A percentile compares a stretch with the other conserved stretches of the same genome.
phyloP scores from a whole-genome alignment of 73 alveolate genomes.

The Paramecium biaurelia region DNA sequence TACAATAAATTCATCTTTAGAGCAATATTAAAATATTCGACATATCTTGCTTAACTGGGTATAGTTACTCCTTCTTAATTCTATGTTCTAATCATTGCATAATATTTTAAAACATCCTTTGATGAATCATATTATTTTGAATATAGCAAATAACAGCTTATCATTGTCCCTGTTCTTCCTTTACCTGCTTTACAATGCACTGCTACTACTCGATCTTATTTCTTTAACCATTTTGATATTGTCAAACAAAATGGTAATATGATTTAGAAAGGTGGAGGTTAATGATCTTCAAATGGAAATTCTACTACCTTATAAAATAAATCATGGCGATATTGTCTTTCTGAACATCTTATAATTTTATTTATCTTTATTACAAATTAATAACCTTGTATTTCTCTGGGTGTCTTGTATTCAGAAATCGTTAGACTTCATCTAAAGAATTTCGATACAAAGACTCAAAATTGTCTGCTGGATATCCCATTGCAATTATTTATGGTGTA shows the following conservation, averaged over 20 bases:
- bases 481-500: conserved; percentile 86
- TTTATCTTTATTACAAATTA: conserved; percentile 62
- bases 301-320: conserved; percentile 44
- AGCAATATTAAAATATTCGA: conserved; percentile 51
- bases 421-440: conserved; percentile 70
- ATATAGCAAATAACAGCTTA: conserved; percentile 87
- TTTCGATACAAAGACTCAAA: conserved; percentile 83
- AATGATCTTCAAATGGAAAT: conserved; percentile 66
- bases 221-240: conserved; percentile 20
- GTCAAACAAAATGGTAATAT: conserved; percentile 40
- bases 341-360: conserved; percentile 69
- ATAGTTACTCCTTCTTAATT: conserved; percentile 68
- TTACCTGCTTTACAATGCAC: conserved; percentile 99
- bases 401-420: conserved; percentile 84
- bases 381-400: conserved; percentile 76
- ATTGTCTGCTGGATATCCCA: conserved; percentile 92
- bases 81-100: conserved; percentile 89
- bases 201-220: conserved; percentile 79
- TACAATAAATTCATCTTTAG: background rate
- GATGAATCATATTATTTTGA: conserved; percentile 77
- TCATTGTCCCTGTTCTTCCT: conserved; percentile 97
- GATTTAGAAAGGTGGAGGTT: conserved; percentile 54
- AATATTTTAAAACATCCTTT: conserved; percentile 87
- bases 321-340: conserved; percentile 61
- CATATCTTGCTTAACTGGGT: conserved; percentile 64